Percentiles rank a stretch among this genome's conserved stretches.
phyloP scores from a whole-genome alignment of 768 basidiomycete genomes.

The Tubosaeta brunneosetosa region DNA sequence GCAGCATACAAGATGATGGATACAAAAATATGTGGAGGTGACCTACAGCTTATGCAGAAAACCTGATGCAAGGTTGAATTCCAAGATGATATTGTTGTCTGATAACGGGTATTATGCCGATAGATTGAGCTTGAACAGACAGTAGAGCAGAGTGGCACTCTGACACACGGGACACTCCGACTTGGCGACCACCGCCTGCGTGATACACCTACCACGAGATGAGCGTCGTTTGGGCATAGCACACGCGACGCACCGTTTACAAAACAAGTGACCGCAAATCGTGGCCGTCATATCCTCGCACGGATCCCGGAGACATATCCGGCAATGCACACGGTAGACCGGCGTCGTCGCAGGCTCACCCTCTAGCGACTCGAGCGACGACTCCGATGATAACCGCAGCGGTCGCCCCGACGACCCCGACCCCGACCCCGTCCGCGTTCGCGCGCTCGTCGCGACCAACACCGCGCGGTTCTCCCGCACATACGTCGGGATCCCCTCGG shows the following conservation, averaged over 20 bases:
- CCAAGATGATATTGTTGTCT: too few relatives aligned
- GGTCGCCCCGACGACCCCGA: constrained; percentile 7
- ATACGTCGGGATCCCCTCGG: constrained; percentile 28
- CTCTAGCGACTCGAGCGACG: constrained; percentile 22
- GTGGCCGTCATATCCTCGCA: constrained; percentile 53
- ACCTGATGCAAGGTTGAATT: too few relatives aligned
- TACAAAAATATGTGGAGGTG: too few relatives aligned
- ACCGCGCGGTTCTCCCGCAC: constrained; percentile 29
- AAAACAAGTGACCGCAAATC: constrained; percentile 63
- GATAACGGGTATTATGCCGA: constrained; percentile 6
- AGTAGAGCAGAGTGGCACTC: constrained; percentile 49
- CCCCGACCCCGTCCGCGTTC: neutral
- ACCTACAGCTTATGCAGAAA: too few relatives aligned
- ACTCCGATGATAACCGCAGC: constrained; percentile 19
- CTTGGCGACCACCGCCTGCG: constrained; percentile 41
- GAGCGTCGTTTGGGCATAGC: neutral
- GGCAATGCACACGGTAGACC: constrained; percentile 39
- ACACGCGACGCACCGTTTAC: constrained; percentile 39
- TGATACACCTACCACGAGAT: constrained; percentile 45
- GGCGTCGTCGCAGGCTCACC: neutral
- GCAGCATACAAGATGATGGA: neutral
- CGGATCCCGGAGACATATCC: constrained; percentile 44
- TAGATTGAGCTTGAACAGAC: constrained; percentile 51
- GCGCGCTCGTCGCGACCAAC: constrained; percentile 27
- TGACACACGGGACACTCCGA: constrained; percentile 51